These are phyloP conservation scores for Sphaerulina musiva DNA, from an alignment of 2,329 filamentous ascomycete species.

Conservation along the genomic window DNA sequence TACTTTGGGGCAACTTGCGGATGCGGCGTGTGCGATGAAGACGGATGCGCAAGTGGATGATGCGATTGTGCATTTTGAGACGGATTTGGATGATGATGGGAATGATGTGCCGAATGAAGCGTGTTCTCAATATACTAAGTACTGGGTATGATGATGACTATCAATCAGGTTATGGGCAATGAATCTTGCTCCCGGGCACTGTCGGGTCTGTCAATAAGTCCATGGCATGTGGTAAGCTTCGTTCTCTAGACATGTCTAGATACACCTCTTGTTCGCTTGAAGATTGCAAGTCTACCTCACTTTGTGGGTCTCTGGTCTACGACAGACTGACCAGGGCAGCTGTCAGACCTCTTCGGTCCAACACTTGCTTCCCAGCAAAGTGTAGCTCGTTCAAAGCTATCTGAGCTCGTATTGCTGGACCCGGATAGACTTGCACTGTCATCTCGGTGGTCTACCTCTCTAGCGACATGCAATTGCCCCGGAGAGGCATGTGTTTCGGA, in stretches of 20 bases:
- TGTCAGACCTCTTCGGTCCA: not conserved
- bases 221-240: too few relatives aligned
- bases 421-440: not conserved
- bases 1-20: slow-evolving; percentile 7
- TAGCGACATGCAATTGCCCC: not conserved
- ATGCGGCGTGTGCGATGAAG: slow-evolving; percentile 12
- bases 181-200: too few relatives aligned
- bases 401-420: slow-evolving; percentile 1
- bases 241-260: too few relatives aligned
- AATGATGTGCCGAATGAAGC: not conserved
- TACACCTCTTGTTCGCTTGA: too few relatives aligned
- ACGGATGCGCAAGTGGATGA: slow-evolving; percentile 6
- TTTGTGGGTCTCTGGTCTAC: not conserved
- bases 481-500: not conserved
- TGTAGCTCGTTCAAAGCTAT: slow-evolving; percentile 4
- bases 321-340: not conserved
- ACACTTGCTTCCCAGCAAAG: slow-evolving; percentile 3
- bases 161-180: too few relatives aligned
- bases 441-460: not conserved
- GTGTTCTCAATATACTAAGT: not conserved
- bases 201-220: too few relatives aligned
- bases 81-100: slow-evolving; percentile 6
- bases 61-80: slow-evolving; percentile 13
- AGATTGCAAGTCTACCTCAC: not conserved
- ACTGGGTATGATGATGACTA: not conserved